phyloP scores from a whole-genome alignment of 352 stramenopile species.

The Thalassiosira delicatula region DNA sequence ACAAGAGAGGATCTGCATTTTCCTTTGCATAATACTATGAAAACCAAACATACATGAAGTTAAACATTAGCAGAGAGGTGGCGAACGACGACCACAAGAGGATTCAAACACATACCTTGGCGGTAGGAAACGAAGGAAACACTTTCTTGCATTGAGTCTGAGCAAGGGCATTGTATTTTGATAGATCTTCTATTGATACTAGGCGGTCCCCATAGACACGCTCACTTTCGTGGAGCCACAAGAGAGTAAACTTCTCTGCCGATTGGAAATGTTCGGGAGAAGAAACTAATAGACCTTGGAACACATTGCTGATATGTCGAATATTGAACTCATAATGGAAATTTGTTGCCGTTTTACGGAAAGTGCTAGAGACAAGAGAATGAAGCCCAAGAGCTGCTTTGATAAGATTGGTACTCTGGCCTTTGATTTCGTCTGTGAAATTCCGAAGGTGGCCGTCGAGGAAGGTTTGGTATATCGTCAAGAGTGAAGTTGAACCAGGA shows the following conservation, averaged over 20 bases:
- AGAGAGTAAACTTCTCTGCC: slow-evolving; percentile 86
- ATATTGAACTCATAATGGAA: slow-evolving; percentile 99
- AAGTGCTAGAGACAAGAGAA: slow-evolving; percentile 90
- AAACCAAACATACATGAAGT: neutral
- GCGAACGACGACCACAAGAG: neutral
- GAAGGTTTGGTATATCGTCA: slow-evolving; percentile 94
- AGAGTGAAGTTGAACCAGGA: slow-evolving; percentile 90
- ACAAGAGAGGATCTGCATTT: slow-evolving; percentile 81
- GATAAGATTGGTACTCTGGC: slow-evolving; percentile 87
- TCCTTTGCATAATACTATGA: neutral
- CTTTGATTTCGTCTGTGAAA: slow-evolving; percentile 77
- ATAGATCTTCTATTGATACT: slow-evolving; percentile 92
- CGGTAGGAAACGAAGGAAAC: slow-evolving; percentile 78
- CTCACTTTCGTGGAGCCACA: slow-evolving; percentile 95
- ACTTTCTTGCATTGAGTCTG: slow-evolving; percentile 91
- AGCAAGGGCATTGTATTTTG: slow-evolving; percentile 90
- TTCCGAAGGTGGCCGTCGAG: slow-evolving; percentile 91
- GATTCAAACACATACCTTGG: slow-evolving; percentile 82
- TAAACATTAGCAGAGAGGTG: neutral
- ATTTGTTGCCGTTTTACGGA: slow-evolving; percentile 94
- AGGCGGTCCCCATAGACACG: slow-evolving; percentile 96
- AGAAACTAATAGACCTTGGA: slow-evolving; percentile 92
- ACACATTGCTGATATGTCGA: slow-evolving; percentile 95
- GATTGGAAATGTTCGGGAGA: slow-evolving; percentile 90
- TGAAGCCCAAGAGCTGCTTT: slow-evolving; percentile 90